A percentile compares a stretch with the other conserved stretches of the same genome.
phyloP scores from a whole-genome alignment of 345 rosid genomes.

The Melaleuca alternifolia region DNA sequence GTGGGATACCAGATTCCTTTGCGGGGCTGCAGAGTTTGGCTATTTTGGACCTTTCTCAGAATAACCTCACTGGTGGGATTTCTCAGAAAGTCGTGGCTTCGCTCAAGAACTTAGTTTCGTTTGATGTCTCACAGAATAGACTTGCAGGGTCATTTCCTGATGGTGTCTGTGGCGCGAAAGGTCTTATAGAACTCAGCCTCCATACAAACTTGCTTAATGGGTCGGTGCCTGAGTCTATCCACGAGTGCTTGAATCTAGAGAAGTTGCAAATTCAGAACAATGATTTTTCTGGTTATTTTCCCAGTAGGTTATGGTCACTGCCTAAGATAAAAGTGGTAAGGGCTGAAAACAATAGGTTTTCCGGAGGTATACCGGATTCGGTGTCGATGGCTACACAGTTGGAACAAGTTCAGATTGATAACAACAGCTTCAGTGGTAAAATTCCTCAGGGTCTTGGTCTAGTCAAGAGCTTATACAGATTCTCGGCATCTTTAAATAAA shows the following conservation, averaged over 20 bases:
- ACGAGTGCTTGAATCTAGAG: slow-evolving; percentile 62
- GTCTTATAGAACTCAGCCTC: slow-evolving; percentile 46
- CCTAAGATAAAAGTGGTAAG: slow-evolving; percentile 64
- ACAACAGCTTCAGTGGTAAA: slow-evolving; percentile 58
- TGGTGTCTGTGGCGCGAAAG: slow-evolving; percentile 57
- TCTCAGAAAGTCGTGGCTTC: slow-evolving; percentile 27
- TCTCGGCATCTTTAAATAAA: slow-evolving; percentile 66
- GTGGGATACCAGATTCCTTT: slow-evolving; percentile 65
- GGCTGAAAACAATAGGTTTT: slow-evolving; percentile 69
- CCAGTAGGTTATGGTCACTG: slow-evolving; percentile 54
- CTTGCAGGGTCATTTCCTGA: slow-evolving; percentile 60
- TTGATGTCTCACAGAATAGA: slow-evolving; percentile 80
- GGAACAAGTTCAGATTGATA: slow-evolving; percentile 91
- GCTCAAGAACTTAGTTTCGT: slow-evolving; percentile 50
- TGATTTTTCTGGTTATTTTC: slow-evolving; percentile 72
- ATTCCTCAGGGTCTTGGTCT: slow-evolving; percentile 70
- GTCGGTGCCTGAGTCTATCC: slow-evolving; percentile 42
- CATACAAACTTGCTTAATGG: slow-evolving; percentile 72
- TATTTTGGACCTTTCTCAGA: slow-evolving; percentile 58
- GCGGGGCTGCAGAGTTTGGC: slow-evolving; percentile 43
- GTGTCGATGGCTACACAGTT: slow-evolving; percentile 57
- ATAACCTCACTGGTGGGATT: slow-evolving; percentile 67
- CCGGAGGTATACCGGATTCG: slow-evolving; percentile 55
- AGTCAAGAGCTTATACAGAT: slow-evolving; percentile 76
- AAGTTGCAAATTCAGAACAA: slow-evolving; percentile 82